phyloP scores from a whole-genome alignment of 371 early-diverging fungal species.

The Umbelopsis sp. region DNA sequence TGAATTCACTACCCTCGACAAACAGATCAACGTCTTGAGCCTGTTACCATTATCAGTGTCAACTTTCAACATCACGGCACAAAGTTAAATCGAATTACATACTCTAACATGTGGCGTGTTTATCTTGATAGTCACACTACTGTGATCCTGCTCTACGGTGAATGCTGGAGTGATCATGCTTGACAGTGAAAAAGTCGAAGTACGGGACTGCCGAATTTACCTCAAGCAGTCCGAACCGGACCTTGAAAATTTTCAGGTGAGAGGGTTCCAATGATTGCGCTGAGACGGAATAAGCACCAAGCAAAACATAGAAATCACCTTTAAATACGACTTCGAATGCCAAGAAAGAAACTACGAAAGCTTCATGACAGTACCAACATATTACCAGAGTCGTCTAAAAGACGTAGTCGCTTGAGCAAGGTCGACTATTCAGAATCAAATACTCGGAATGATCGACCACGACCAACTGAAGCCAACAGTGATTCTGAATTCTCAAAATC shows the following conservation, averaged over 20 bases:
- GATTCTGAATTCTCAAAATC: constrained; percentile 6
- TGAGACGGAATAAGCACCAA: too few relatives aligned
- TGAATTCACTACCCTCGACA: constrained; percentile 76
- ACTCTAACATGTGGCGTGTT: constrained; percentile 87
- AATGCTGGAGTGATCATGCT: constrained; percentile 94
- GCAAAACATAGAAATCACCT: background rate
- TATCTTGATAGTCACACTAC: constrained; percentile 72
- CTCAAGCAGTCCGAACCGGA: background rate
- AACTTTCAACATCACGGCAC: background rate
- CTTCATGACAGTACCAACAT: constrained; percentile 1
- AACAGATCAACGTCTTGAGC: constrained; percentile 83
- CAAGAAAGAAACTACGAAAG: background rate
- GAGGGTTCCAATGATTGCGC: too few relatives aligned
- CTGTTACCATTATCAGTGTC: constrained; percentile 37
- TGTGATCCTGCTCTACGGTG: constrained; percentile 77
- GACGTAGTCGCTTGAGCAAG: background rate
- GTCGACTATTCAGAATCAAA: constrained; percentile 9
- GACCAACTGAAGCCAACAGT: background rate
- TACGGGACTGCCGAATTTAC: background rate
- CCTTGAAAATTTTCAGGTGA: background rate
- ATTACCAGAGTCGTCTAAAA: constrained; percentile 2
- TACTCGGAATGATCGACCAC: background rate
- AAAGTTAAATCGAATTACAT: constrained; percentile 15
- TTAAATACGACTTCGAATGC: background rate
- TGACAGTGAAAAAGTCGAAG: background rate